Evolutionary conservation across 2,329 filamentous ascomycete species (phyloP).

Genomic region (Cercospora sesami): DNA sequence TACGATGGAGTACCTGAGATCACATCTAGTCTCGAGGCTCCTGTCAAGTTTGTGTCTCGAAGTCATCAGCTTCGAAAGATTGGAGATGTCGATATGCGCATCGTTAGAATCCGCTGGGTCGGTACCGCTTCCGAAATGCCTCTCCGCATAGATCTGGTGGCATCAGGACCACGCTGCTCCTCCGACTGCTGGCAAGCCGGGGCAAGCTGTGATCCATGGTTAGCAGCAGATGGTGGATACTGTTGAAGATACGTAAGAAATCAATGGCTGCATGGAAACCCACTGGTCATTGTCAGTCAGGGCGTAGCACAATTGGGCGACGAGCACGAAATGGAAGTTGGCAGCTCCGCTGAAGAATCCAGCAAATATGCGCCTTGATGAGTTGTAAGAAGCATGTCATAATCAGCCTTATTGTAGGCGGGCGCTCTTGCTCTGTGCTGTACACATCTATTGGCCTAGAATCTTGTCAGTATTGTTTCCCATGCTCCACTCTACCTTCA

Average conservation of each 20-base stretch:
- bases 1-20: not conserved
- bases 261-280: not conserved
- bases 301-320: not conserved
- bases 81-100: not conserved
- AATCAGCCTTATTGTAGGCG: not conserved
- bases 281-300: not conserved
- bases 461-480: not conserved
- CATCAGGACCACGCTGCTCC: not conserved
- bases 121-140: not conserved
- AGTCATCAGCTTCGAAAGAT: not conserved
- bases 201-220: not conserved
- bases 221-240: not conserved
- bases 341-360: not conserved
- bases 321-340: not conserved
- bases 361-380: not conserved
- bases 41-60: not conserved
- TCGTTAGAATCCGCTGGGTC: not conserved
- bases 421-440: constrained; percentile 8
- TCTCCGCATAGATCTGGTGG: not conserved
- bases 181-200: not conserved
- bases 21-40: not conserved
- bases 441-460: constrained; percentile 22
- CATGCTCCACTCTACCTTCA: not conserved
- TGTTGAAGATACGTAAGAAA: not conserved
- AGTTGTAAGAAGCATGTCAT: not conserved